These are phyloP conservation scores for Phialemonium atrogriseum DNA, from an alignment of 2,329 filamentous ascomycete genomes.

Conservation along the genomic window DNA sequence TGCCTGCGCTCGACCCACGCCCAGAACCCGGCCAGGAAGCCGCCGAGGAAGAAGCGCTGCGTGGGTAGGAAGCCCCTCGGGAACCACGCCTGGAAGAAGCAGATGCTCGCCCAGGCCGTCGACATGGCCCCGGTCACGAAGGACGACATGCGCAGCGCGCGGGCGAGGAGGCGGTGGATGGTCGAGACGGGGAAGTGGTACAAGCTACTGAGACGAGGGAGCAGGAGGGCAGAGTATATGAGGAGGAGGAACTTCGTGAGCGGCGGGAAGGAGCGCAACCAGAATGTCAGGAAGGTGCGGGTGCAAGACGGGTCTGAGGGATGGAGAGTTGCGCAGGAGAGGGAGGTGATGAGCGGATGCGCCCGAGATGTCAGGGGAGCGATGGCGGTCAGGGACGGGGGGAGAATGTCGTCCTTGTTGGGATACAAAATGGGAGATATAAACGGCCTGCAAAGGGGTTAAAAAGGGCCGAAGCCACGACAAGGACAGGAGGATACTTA, in stretches of 20 bases:
- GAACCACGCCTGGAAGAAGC: constrained; percentile 75
- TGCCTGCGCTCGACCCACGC: constrained; percentile 63
- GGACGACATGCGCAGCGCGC: constrained; percentile 65
- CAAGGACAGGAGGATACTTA: constrained; percentile 32
- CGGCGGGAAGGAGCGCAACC: constrained; percentile 72
- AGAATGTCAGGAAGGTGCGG: constrained; percentile 80
- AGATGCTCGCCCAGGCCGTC: constrained; percentile 81
- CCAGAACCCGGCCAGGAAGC: constrained; percentile 79
- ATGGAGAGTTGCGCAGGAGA: constrained; percentile 86
- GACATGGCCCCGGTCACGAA: constrained; percentile 80
- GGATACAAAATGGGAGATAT: constrained; percentile 84
- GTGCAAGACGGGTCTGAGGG: constrained; percentile 81
- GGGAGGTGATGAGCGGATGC: constrained; percentile 74
- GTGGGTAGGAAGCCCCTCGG: constrained; percentile 68
- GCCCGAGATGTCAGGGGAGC: constrained; percentile 74
- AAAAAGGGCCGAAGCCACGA: neutral
- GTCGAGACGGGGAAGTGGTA: constrained; percentile 61
- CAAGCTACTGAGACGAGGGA: constrained; percentile 60
- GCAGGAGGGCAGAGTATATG: constrained; percentile 62
- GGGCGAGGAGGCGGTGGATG: constrained; percentile 56
- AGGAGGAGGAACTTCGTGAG: constrained; percentile 71
- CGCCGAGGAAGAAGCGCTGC: constrained; percentile 83
- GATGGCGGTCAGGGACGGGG: constrained; percentile 57
- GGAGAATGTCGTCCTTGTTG: constrained; percentile 54
- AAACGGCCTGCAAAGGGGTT: constrained; percentile 48